Evolutionary conservation across 1,284 basidiomycete genomes (phyloP), one percentile per base, ranked within the genome.

Genomic region (Entoloma clypeatum): DNA sequence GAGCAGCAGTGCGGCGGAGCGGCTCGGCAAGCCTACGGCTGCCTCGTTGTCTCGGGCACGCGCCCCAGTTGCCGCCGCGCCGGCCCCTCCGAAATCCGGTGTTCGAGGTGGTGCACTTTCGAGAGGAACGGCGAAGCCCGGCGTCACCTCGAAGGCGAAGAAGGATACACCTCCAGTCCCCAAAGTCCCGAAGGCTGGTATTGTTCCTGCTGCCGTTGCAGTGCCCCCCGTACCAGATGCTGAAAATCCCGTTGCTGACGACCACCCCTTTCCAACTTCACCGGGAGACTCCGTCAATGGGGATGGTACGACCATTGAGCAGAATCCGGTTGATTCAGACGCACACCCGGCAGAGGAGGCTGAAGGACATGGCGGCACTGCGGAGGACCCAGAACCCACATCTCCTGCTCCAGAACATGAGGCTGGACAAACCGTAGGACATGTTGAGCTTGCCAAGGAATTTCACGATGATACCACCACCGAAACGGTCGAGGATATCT

Each of bases 1-100:
- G 34, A 71, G 72, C 47, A 69, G 65, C 37, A 68, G 64, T 18
- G 62, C 69, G 3, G 67, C 78, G 9, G 81, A 83, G 43, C 69
- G 84, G 32, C 63, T 88, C 31, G 82, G 75, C 60, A 86, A 86
- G 58, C 86, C 84, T 8, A 87, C 85, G 0, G 82, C 85, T 9
- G 79, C 86, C 28, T 84, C 81, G 10, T 60, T 84, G 44, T 77
- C 77, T 8, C 41, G 49, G 38, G 54, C 57, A 28, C 63, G 67
- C 18, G 40, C 52, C 5, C 55, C 57, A 7, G 49, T 49, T 19
- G 28, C 51, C 14, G 32, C 56, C 42, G 44, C 45, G 32, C 63
- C 48, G 26, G 61, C 56, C 9, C 45, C 51, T 19, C 30, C 53
- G 7, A 59, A 53, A 45, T 32, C 56, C 13, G 40, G 48, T 24